A percentile compares a stretch with the other conserved stretches of the same genome.
phyloP scores from a whole-genome alignment of 1,139 yeast species.

The Scheffersomyces insectosa region DNA sequence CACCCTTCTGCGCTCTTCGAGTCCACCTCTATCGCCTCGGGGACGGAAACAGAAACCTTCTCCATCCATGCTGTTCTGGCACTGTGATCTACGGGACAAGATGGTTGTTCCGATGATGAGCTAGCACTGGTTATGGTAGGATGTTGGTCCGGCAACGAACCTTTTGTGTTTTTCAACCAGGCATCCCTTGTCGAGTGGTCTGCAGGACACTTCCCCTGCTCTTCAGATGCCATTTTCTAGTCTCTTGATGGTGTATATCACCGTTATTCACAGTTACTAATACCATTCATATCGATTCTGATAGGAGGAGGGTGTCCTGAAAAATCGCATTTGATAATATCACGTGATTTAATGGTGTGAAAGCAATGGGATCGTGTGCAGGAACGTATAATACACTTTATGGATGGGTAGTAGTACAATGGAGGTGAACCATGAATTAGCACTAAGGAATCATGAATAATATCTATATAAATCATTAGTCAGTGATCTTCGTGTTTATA shows the following conservation, averaged over 20 bases:
- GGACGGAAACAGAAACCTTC: conserved; percentile 29
- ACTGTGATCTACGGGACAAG: conserved; percentile 30
- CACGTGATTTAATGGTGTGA: no score
- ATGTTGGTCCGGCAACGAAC: conserved; percentile 3
- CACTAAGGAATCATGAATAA: no score
- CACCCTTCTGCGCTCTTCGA: conserved; percentile 37
- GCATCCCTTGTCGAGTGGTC: conserved; percentile 59
- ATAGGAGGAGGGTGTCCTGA: no score
- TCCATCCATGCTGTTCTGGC: conserved; percentile 23
- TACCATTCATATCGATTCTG: no score
- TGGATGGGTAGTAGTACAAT: no score
- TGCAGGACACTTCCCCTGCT: conserved; percentile 61
- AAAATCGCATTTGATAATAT: no score
- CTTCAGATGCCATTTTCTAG: conserved; percentile 7
- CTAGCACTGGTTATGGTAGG: conserved; percentile 4
- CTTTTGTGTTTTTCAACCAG: conserved; percentile 42
- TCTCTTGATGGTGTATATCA: not conserved
- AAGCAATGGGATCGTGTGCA: no score
- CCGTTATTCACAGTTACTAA: not conserved
- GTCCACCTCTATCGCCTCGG: conserved; percentile 41
- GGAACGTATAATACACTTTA: no score
- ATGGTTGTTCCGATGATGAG: conserved; percentile 8
- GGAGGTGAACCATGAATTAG: no score
- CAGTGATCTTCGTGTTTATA: no score
- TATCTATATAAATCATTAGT: no score